phyloP scores from a whole-genome alignment of 2,329 filamentous ascomycete species.

The Ambrosiella beaveri region DNA sequence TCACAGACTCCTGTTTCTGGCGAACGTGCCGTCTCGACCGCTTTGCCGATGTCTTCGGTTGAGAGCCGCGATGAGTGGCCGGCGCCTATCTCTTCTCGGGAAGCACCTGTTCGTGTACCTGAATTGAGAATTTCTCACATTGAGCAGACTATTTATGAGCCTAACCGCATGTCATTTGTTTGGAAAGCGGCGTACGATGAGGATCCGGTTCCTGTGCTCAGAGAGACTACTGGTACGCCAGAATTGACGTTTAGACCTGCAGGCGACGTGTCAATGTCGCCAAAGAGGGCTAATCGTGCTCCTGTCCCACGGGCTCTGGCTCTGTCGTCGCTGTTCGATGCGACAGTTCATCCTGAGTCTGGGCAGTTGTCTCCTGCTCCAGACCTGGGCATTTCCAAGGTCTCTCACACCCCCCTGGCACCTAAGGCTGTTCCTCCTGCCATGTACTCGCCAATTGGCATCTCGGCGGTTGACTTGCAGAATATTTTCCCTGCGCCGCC shows the following conservation, averaged over 20 bases:
- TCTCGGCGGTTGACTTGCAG: slow-evolving; percentile 10
- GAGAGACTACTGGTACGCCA: neutral
- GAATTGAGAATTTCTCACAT: slow-evolving; percentile 1
- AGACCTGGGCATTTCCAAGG: slow-evolving; percentile 2
- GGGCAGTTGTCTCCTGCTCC: neutral
- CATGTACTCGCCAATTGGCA: slow-evolving; percentile 9
- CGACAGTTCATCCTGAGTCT: slow-evolving; percentile 3
- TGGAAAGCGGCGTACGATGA: slow-evolving; percentile 4
- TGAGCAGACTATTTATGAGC: neutral
- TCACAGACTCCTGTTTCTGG: slow-evolving; percentile 13
- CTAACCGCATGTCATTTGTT: neutral
- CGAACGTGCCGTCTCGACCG: slow-evolving; percentile 10
- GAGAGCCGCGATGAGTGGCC: slow-evolving; percentile 17
- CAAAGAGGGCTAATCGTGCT: neutral
- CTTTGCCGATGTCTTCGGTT: slow-evolving; percentile 15
- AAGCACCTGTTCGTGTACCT: neutral
- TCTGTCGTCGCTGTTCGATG: slow-evolving; percentile 8
- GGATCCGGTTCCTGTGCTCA: slow-evolving; percentile 5
- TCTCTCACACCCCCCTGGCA: neutral
- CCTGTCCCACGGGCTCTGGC: slow-evolving; percentile 5
- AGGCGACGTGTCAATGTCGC: slow-evolving; percentile 2
- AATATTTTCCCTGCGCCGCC: slow-evolving; percentile 12
- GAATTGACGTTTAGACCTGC: slow-evolving; percentile 2
- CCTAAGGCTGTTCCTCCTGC: slow-evolving; percentile 2
- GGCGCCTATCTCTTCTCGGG: neutral